phyloP scores from a whole-genome alignment of 768 basidiomycete species.

The Hygrophorus pudorinus region DNA sequence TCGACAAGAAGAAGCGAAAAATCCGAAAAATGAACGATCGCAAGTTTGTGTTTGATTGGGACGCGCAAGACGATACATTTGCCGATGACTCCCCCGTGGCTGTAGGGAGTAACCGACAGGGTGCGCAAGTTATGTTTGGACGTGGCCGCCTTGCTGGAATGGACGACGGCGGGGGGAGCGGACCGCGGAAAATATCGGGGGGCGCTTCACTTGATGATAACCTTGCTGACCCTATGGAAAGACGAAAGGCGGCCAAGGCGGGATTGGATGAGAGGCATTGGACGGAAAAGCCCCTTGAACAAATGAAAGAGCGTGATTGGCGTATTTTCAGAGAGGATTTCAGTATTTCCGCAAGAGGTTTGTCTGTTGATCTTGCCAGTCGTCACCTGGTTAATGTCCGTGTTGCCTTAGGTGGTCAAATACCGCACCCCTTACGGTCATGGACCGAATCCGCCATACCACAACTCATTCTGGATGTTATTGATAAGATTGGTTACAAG shows the following conservation, averaged over 20 bases:
- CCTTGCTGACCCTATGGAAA: constrained; percentile 75
- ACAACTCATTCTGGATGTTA: constrained; percentile 63
- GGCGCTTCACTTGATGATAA: constrained; percentile 27
- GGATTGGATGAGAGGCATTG: constrained; percentile 94
- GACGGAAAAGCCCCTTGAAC: constrained; percentile 85
- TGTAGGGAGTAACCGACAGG: constrained; percentile 62
- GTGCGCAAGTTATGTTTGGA: constrained; percentile 84
- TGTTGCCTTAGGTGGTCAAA: constrained; percentile 61
- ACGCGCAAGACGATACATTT: constrained; percentile 91
- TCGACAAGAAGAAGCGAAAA: constrained; percentile 89
- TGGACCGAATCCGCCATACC: constrained; percentile 90
- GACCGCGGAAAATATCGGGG: constrained; percentile 24
- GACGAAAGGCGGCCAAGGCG: constrained; percentile 68
- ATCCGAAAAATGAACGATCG: constrained; percentile 92
- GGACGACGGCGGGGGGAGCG: constrained; percentile 60
- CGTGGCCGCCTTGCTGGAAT: constrained; percentile 78
- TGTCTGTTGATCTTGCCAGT: constrained; percentile 11
- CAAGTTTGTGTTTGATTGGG: constrained; percentile 99
- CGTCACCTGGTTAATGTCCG: background rate
- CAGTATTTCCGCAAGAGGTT: constrained; percentile 87
- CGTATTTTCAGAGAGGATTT: constrained; percentile 98
- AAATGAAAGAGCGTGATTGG: constrained; percentile 99
- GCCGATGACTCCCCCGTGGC: constrained; percentile 65
- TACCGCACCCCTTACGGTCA: constrained; percentile 86
- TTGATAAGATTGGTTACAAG: constrained; percentile 90